Base-by-base conservation (phyloP, 2,329 filamentous ascomycete species). In the Ramichloridium luteum region DNA sequence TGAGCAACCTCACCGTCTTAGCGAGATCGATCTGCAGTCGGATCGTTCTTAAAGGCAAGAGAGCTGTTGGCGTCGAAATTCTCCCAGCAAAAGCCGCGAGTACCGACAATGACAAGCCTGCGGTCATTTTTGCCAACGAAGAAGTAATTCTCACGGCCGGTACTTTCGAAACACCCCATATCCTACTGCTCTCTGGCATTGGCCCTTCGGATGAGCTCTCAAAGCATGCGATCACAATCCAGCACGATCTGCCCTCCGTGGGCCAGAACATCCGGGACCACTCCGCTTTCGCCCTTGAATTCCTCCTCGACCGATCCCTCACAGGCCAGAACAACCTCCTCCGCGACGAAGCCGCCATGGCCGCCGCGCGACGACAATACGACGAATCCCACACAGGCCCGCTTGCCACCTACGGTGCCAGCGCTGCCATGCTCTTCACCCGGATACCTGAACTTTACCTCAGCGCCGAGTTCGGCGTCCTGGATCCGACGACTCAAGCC, bases 281-380 rank as follows among this genome's bases (percentile, higher is more conserved):
- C 35, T 26, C 9, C 31, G 31, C 33, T 15, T 35, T 35, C 33
- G 23, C 13, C 27, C 30, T 35, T 6, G 33, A 35, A 35, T 27
- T 28, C 8, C 22, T 31, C 8, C 30, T 35, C 20, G 28, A 35
- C 27, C 27, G 18, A 5, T 30, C 31, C 3, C 28, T 34, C 16
- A 16, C 25, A 18, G 32, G 32, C 17, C 32, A 35, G 22, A 35
- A 35, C 20, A 27, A 35, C 16, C 32, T 35, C 13, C 32, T 35
- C 27, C 16, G 26, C 11, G 13, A 30, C 27, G 15, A 17, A 5
- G 18, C 15, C 16, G 32, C 32, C 32, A 12, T 35, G 17, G 27
- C 27, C 11, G 27, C 32, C 16, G 32, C 32, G 17, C 16, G 16
- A 25, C 17, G 27, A 17, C 27, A 35, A 30, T 35, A 30, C 27